These are phyloP conservation scores for Senna siamea DNA, from an alignment of 306 rosid genomes.

Conservation along the genomic window DNA sequence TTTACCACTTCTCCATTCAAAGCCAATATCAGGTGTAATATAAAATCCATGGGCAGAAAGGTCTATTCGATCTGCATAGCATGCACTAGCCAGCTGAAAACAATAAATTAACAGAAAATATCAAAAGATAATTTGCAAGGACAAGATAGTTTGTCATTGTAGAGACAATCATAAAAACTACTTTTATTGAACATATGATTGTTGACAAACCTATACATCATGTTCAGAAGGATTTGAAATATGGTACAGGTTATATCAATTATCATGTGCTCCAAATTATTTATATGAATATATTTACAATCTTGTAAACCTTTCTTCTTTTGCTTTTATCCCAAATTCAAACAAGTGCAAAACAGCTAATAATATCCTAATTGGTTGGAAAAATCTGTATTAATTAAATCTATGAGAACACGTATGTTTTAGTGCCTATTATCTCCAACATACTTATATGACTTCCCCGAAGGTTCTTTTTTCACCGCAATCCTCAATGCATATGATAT, in stretches of 20 bases:
- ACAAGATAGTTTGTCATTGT: conserved; percentile 24
- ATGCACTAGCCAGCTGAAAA: conserved; percentile 79
- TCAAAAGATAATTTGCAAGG: conserved; percentile 37
- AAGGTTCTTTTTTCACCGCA: neutral
- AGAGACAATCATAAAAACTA: conserved; percentile 26
- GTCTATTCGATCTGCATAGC: conserved; percentile 83
- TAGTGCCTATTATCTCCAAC: neutral
- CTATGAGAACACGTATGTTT: neutral
- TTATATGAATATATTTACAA: conserved; percentile 19
- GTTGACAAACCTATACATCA: conserved; percentile 25
- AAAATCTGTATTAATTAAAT: neutral
- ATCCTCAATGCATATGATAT: neutral
- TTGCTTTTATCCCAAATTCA: neutral
- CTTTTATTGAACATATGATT: conserved; percentile 7
- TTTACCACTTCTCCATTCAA: conserved; percentile 80
- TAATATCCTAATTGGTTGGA: conserved; percentile 15
- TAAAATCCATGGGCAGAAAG: conserved; percentile 97
- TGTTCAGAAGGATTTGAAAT: conserved; percentile 24
- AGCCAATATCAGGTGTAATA: conserved; percentile 82
- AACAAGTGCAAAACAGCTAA: conserved; percentile 8
- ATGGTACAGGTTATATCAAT: conserved; percentile 12
- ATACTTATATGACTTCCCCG: conserved; percentile 7
- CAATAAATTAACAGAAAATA: conserved; percentile 37
- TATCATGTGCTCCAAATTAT: conserved; percentile 19
- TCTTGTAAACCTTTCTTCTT: neutral